Conservation (phyloP, 2,329 filamentous ascomycete genomes). For the Pestalotiopsis sp. region DNA sequence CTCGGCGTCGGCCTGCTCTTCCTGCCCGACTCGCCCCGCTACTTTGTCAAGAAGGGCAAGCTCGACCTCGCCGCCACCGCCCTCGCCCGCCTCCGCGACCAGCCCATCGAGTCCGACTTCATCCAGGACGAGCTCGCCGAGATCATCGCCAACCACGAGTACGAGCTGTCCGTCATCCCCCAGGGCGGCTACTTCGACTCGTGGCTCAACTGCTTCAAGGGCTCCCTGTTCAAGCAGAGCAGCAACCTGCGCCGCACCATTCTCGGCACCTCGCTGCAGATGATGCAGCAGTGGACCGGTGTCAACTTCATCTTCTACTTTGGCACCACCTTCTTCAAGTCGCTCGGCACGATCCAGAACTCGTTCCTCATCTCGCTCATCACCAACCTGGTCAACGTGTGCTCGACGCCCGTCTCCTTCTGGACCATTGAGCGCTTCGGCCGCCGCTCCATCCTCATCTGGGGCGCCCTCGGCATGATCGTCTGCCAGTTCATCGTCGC, state of each 20-base stretch:
- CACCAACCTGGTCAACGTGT: slow-evolving; percentile 76
- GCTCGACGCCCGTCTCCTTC: slow-evolving; percentile 73
- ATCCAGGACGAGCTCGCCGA: slow-evolving; percentile 81
- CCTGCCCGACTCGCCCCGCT: slow-evolving; percentile 85
- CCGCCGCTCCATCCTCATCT: slow-evolving; percentile 70
- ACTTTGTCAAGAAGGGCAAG: slow-evolving; percentile 78
- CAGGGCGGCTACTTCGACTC: slow-evolving; percentile 64
- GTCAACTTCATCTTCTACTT: slow-evolving; percentile 79
- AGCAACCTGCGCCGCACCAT: slow-evolving; percentile 69
- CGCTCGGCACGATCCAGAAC: slow-evolving; percentile 65
- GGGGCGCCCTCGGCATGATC: slow-evolving; percentile 71
- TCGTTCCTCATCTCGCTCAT: slow-evolving; percentile 74
- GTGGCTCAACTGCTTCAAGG: slow-evolving; percentile 72
- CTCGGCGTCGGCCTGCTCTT: slow-evolving; percentile 72
- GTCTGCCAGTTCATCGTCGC: slow-evolving; percentile 72
- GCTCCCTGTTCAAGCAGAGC: slow-evolving; percentile 63
- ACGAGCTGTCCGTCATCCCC: slow-evolving; percentile 74
- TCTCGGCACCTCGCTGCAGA: slow-evolving; percentile 36
- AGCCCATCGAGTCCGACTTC: slow-evolving; percentile 72
- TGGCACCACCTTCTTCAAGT: slow-evolving; percentile 71
- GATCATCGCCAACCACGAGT: slow-evolving; percentile 87
- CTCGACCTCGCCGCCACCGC: slow-evolving; percentile 65
- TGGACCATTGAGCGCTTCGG: slow-evolving; percentile 71
- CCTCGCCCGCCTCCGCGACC: slow-evolving; percentile 72
- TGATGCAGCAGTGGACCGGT: slow-evolving; percentile 45